Evolutionary conservation across 371 early-diverging fungal species (phyloP), one percentile per base, ranked within the genome.

Genomic region (Amoeboaphelidium occidentale): DNA sequence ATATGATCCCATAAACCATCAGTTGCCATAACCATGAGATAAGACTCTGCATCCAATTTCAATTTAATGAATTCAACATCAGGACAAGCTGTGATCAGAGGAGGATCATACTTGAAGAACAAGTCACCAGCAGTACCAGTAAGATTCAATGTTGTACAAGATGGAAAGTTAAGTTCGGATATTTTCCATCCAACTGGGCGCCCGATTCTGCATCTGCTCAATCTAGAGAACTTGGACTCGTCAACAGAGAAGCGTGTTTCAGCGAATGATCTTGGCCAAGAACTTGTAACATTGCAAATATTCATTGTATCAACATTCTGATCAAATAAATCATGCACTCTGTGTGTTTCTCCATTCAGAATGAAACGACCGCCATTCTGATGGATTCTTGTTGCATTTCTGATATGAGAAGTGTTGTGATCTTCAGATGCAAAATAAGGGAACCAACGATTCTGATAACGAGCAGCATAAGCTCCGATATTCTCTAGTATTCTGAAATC

Each of bases 1-100:
- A 45, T 10, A n/a, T 45, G 45, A 25, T 45, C 45, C 45, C 45
- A 45, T 3, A 45, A 17, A 17, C 45, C 45, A 25, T 45, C 45
- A 0, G 25, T 45, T 24, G 45, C 25, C 6, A 45, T 45, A 0
- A 45, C 2, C 3, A 45, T n/a, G 1, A 45, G n/a, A 45, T 45
- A 22, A 23, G 23, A 17, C 17, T 6, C 26, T 2, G 23, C 3
- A 25, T 23, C 3, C 39, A 17, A 17, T 22, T 45, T 23, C n/a
- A 45, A 17, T 13, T 45, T 23, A 25, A 45, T 17, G 3, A 45
- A 6, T 45, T 23, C 23, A 0, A 45, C 45, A 23, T 45, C 45
- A 24, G 45, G 45, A 23, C 26, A n/a, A 25, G 25, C 23, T 13
- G 23, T 17, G 13, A 45, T 23, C 2, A 45, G 22, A 25, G 45